Evolutionary conservation across 192 early-diverging fungal species (phyloP), one percentile per base, ranked within the genome.

Genomic region (Dissophora ornata): DNA sequence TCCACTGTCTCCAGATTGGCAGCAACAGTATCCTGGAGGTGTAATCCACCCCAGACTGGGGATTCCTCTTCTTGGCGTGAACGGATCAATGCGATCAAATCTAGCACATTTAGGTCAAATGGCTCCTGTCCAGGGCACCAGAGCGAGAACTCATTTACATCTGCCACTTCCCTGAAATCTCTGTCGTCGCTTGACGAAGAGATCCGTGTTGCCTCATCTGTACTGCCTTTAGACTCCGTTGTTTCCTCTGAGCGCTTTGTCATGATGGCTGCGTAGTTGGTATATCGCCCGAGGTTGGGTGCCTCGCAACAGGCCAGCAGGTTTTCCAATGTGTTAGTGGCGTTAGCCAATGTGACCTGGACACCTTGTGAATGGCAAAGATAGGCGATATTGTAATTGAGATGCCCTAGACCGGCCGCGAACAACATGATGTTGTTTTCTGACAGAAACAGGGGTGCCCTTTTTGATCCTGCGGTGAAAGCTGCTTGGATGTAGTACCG

Each of bases 321-420:
- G 32, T 83, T 82, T 46, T 82, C 82, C 11, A 88, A 65, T 10
- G 82, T 86, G 56, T 88, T 80, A 24, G 85, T 50, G 6, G 84
- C 79, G 26, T 82, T 80, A 38, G 63, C 60, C 0, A 81, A 47
- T 13, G 82, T 71, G 41, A 86, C 80, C 19, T 86, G 79, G 11
- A 86, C 74, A 19, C 85, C 85, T 47, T 88, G 87, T 3, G 83
- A 83, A 66, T 84, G 75, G 55, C 87, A 88, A 13, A 88, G 57
- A 67, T 86, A 88, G 4, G 82, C 87, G 56, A 88, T 79, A 24
- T 88, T 74, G 45, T 88, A 88, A 60, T 86, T 88, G 18, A 88
- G 57, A 79, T 85, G 81, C 1, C 80, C 79, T 47, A 88, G 67
- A 8, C 84, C 87, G 18, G 67, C 49, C 1, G 74, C 71, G 54